Evolutionary conservation across 75 land plant species (phyloP).

Genomic region (Sequoiadendron giganteum): DNA sequence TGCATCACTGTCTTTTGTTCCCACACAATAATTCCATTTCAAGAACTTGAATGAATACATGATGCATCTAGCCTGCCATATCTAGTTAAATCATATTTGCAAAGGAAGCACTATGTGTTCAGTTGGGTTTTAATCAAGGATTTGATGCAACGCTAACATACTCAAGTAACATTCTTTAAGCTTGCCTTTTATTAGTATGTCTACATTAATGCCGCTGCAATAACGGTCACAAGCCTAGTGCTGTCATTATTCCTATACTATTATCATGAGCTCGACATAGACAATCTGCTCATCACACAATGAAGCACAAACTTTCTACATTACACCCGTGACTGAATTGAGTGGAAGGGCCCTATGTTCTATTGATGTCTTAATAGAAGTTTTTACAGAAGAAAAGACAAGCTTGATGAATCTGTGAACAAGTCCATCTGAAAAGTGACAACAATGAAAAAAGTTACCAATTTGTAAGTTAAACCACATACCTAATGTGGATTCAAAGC

Average conservation of each 20-base stretch:
- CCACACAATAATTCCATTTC: not conserved
- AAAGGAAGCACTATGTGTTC: not conserved
- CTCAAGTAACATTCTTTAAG: not conserved
- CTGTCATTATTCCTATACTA: not conserved
- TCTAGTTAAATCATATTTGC: not conserved
- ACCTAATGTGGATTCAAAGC: constrained; percentile 83
- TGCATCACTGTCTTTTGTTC: not conserved
- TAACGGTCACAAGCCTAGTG: not conserved
- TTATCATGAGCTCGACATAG: not conserved
- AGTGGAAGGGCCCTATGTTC: not conserved
- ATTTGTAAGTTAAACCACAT: constrained; percentile 21
- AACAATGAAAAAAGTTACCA: not conserved
- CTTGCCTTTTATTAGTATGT: not conserved
- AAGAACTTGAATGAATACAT: not conserved
- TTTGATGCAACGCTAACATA: not conserved
- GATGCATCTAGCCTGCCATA: not conserved
- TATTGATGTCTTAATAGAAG: not conserved
- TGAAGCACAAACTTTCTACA: not conserved
- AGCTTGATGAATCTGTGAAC: not conserved
- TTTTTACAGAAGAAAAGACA: not conserved
- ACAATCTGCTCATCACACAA: not conserved
- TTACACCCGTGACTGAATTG: not conserved
- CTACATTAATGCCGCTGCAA: not conserved
- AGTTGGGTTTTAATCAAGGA: not conserved
- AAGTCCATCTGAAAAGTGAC: not conserved